Base-by-base conservation (phyloP, 805 yeast genomes). In the Wickerhamiella nectarea region DNA sequence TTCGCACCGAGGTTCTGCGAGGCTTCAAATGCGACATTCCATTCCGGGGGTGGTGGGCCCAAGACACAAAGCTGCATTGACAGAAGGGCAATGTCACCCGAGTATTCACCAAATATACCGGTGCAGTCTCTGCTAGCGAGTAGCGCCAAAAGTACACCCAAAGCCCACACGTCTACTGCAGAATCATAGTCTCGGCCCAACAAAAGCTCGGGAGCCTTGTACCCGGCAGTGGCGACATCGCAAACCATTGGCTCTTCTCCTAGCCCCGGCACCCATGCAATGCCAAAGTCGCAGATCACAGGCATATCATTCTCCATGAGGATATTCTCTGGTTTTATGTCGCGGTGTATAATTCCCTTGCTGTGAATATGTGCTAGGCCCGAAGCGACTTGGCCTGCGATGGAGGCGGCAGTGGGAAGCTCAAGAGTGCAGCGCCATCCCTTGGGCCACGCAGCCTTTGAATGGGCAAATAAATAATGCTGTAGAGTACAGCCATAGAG, bases 201-300 rank as follows among this genome's bases (percentile, higher is more conserved):
- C 34, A 82, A 63, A 38, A 80, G 60, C 54, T 83, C 94, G 0
- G 93, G 89, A 0, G 91, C 77, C 47, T 80, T 76, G 60, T 74
- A 84, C 26, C 67, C 66, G 1, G 78, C 76, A 0, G 87, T 78
- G 17, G 79, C 69, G 3, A 84, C 76, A 45, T 72, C 75, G 10
- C 67, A 58, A 26, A 68, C 57, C 45, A 65, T 66, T 5, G 50
- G 44, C 18, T 56, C 69, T 64, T 40, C 51, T 34, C 52, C 50
- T 6, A 31, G 10, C 2, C 29, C 43, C 8, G 59, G 53, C 5
- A 59, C 56, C 41, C 71, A 70, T 31, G 83, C 77, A 2, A 76
- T 70, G 6, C 93, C 91, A 59, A 79, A 78, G 54, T 84, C 93
- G 12, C 75, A 72, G 1, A 79, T 49, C 6, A 61, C 52, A 6